phyloP scores from a whole-genome alignment of 495 filamentous ascomycete genomes.

The Aspergillus sparsus region DNA sequence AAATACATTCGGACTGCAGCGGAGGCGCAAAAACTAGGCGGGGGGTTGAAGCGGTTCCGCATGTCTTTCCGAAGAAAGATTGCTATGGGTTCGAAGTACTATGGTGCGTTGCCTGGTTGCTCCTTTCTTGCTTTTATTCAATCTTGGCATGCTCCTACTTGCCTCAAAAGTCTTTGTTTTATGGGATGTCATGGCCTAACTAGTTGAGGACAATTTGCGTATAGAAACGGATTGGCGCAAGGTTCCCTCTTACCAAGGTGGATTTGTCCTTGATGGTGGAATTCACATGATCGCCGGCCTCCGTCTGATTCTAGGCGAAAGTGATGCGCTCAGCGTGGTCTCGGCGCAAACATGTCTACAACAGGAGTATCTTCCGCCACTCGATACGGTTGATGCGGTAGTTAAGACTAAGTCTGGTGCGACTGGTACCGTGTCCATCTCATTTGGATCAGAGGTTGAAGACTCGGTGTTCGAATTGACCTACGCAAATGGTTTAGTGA shows the following conservation, averaged over 20 bases:
- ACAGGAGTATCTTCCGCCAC: slow-evolving; percentile 64
- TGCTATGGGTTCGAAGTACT: slow-evolving; percentile 57
- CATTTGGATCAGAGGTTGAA: slow-evolving; percentile 67
- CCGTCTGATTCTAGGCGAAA: slow-evolving; percentile 57
- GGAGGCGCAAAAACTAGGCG: slow-evolving; percentile 61
- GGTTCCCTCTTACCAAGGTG: slow-evolving; percentile 69
- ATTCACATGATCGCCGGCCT: slow-evolving; percentile 70
- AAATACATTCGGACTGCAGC: slow-evolving; percentile 57
- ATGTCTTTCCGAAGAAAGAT: slow-evolving; percentile 57
- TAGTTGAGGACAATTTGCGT: neutral
- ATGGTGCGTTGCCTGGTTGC: slow-evolving; percentile 37
- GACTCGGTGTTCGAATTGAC: slow-evolving; percentile 52
- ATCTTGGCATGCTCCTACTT: neutral
- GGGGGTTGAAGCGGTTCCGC: slow-evolving; percentile 60
- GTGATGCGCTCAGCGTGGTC: slow-evolving; percentile 46
- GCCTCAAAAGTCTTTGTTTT: no score
- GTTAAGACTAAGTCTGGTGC: slow-evolving; percentile 60
- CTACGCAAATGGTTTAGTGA: slow-evolving; percentile 54
- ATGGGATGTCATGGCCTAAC: no score
- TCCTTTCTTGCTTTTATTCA: neutral
- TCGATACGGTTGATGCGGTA: slow-evolving; percentile 73
- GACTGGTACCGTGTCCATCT: slow-evolving; percentile 61
- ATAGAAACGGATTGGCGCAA: slow-evolving; percentile 73
- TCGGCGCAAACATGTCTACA: slow-evolving; percentile 61
- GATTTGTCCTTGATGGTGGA: slow-evolving; percentile 77